Base-by-base conservation (phyloP, 2,329 filamentous ascomycete species). In the Beauveria scarabaeidicola region DNA sequence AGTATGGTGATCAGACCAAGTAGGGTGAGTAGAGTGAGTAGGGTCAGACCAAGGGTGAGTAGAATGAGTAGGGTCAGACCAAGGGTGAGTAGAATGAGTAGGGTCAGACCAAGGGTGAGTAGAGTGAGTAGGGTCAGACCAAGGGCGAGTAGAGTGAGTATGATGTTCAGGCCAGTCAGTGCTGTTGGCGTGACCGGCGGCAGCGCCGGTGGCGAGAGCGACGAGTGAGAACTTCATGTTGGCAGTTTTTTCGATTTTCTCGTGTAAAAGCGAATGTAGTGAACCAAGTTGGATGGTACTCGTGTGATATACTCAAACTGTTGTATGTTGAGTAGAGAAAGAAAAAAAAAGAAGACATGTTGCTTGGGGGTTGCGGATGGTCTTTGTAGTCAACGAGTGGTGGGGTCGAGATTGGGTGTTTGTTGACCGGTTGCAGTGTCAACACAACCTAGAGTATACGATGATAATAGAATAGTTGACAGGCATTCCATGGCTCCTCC, bases 301-400 rank as follows among this genome's bases (percentile, higher is more conserved):
- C 32, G 23, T 41, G 29, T 19, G 21, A 29, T 36, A 41, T 41
- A 15, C 43, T 43, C 29, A 50, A 50, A 53, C 13, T 15, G n/a
- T 25, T 54, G 25, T n/a, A 32, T 58, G 25, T 27, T 21, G 17
- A 36, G 38, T 11, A 21, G 27, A 55, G 32, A 25, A 48, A 17
- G 21, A 13, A 11, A 43, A 48, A 46, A 44, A 15, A 38, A 41
- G 9, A 44, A n/a, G 44, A 27, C 15, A 38, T n/a, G 3, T 47
- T 7, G 5, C 13, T 11, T 7, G 25, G 32, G 46, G 58, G 52
- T 27, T 50, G 52, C 15, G 46, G 29, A 51, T 36, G 51, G 43
- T 51, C 58, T 60, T 60, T 60, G 58, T 60, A 56, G 58, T 60
- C 19, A 25, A 36, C 36, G 15, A 36, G 27, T 44, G 55, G 47